Evolutionary conservation across 352 stramenopile species (phyloP).

Genomic region (Pythium vanterpoolii): DNA sequence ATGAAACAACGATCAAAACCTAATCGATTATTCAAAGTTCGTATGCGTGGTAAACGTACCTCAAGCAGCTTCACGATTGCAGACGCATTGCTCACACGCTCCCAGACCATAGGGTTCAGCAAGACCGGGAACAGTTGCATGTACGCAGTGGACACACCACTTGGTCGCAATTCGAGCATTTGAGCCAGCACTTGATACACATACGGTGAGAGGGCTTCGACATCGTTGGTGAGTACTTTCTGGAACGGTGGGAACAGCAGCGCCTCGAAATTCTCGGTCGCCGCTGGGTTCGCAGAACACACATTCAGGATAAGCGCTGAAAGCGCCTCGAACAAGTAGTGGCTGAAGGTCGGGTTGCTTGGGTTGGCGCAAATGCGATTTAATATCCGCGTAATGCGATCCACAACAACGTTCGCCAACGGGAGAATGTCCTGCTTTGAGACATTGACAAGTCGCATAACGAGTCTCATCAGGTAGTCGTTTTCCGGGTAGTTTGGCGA

Average conservation of each 20-base stretch:
- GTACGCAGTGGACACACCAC: conserved; percentile 90
- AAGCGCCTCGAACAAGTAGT: conserved; percentile 99
- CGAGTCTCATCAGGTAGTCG: conserved; percentile 98
- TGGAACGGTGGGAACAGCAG: conserved; percentile 98
- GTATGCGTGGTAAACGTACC: conserved; percentile 19
- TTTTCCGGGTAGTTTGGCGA: conserved; percentile 94
- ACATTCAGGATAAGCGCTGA: conserved; percentile 94
- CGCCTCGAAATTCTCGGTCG: conserved; percentile 90
- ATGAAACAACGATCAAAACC: not conserved
- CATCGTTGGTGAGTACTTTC: conserved; percentile 95
- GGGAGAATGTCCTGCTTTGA: conserved; percentile 92
- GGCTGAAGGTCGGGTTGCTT: conserved; percentile 98
- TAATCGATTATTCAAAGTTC: not conserved
- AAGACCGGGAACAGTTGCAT: conserved; percentile 94
- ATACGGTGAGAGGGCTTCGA: conserved; percentile 94
- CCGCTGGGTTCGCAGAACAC: conserved; percentile 78
- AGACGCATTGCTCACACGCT: conserved; percentile 95
- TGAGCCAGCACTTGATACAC: conserved; percentile 99
- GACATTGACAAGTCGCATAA: conserved; percentile 95
- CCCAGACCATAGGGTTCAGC: conserved; percentile 94
- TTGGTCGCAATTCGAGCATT: conserved; percentile 94
- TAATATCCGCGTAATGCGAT: conserved; percentile 92
- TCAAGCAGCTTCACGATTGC: conserved; percentile 96
- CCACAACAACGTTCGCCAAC: conserved; percentile 92
- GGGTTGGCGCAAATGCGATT: conserved; percentile 96